These are phyloP conservation scores for Hydrangea macrophylla DNA, from an alignment of 148 eudicot species.

Conservation along the genomic window DNA sequence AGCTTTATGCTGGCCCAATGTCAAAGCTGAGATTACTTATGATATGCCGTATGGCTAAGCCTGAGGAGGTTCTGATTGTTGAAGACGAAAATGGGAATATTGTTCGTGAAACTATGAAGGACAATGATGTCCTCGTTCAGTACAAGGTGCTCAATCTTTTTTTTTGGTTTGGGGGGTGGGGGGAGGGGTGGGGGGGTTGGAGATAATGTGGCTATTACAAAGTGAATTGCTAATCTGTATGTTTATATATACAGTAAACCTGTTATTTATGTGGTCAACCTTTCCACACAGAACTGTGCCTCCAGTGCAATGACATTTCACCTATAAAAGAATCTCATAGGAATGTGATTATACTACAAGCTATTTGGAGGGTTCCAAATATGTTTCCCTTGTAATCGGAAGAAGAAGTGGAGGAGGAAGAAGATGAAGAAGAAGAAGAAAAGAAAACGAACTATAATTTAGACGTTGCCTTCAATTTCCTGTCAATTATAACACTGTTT, in stretches of 20 bases:
- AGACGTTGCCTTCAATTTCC: not conserved
- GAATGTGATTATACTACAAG: not conserved
- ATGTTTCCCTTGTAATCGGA: too few relatives aligned
- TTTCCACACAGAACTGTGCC: too few relatives aligned
- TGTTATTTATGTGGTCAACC: not conserved
- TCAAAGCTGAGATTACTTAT: conserved; percentile 87
- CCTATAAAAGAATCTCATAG: not conserved
- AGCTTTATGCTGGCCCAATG: conserved; percentile 77
- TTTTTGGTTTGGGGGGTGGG: too few relatives aligned
- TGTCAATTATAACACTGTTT: not conserved
- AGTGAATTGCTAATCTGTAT: not conserved
- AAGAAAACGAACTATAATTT: not conserved
- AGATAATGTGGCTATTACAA: too few relatives aligned
- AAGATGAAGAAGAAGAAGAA: not conserved
- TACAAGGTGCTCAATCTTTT: conserved; percentile 63
- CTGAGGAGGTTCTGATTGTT: conserved; percentile 97
- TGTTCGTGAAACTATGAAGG: conserved; percentile 99
- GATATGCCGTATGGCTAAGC: conserved; percentile 99
- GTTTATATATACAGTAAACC: not conserved
- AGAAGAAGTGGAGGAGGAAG: not conserved
- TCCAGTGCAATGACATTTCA: not conserved
- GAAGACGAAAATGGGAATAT: conserved; percentile 99
- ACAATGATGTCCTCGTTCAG: conserved; percentile 97
- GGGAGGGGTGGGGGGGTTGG: too few relatives aligned
- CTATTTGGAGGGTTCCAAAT: too few relatives aligned